These are phyloP conservation scores for Elymus sibiricus DNA, from an alignment of 176 grass and related monocot genomes.

Conservation along the genomic window DNA sequence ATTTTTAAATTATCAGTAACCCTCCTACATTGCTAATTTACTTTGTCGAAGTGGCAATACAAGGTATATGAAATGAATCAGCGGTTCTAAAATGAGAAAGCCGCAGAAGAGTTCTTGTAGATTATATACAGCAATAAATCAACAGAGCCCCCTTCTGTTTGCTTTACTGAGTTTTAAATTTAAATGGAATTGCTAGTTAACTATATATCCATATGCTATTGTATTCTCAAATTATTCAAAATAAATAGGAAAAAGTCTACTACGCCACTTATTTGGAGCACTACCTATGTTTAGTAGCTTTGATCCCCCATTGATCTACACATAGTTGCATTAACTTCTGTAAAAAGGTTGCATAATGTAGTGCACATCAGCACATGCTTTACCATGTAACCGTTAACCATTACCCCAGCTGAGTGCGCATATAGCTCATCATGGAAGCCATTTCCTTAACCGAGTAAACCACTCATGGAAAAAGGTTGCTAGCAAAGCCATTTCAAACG, in stretches of 20 bases:
- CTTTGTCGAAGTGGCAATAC: not conserved
- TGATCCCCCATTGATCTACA: slow-evolving; percentile 17
- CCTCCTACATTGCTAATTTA: not conserved
- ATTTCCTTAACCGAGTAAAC: slow-evolving; percentile 35
- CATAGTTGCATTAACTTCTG: slow-evolving; percentile 16
- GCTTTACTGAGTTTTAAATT: not conserved
- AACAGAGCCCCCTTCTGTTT: not conserved
- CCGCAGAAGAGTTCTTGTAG: not conserved
- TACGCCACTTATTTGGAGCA: not conserved
- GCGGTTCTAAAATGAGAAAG: not conserved
- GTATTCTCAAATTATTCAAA: not conserved
- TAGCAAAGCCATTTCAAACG: slow-evolving; percentile 21
- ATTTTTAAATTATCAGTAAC: not conserved
- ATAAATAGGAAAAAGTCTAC: not conserved
- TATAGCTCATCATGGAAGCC: not conserved
- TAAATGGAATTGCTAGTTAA: not conserved
- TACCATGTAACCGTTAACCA: not conserved
- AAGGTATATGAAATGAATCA: slow-evolving; percentile 1
- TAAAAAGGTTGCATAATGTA: slow-evolving; percentile 7
- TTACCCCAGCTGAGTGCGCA: slow-evolving; percentile 3
- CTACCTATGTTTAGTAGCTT: slow-evolving; percentile 43
- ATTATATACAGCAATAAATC: not conserved
- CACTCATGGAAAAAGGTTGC: slow-evolving; percentile 23
- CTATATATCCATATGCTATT: not conserved
- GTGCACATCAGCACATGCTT: slow-evolving; percentile 12